phyloP scores from a whole-genome alignment of 768 basidiomycete species.

The Candolleomyces eurysporus region DNA sequence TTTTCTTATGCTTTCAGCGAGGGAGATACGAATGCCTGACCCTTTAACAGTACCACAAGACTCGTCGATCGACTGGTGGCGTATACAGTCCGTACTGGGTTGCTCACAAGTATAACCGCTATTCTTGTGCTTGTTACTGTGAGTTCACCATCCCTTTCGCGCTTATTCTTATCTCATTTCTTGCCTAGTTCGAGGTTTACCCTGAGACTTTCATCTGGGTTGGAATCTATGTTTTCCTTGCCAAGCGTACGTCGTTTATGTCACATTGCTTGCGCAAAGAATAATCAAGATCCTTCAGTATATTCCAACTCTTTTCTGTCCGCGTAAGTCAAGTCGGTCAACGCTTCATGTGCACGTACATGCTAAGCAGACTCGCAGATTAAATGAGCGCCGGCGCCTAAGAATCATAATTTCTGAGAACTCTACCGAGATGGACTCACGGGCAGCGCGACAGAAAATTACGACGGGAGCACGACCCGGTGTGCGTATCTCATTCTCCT shows the following conservation, averaged over 20 bases:
- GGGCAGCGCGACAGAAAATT: neutral
- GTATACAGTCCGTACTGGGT: constrained; percentile 29
- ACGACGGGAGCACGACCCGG: neutral
- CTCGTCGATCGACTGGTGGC: constrained; percentile 26
- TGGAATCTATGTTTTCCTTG: constrained; percentile 27
- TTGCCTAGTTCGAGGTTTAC: constrained; percentile 17
- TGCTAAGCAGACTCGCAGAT: constrained; percentile 4
- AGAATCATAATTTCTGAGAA: constrained; percentile 10
- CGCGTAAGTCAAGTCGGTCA: constrained; percentile 13
- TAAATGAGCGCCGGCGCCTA: constrained; percentile 20
- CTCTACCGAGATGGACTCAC: neutral
- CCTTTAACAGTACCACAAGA: constrained; percentile 15
- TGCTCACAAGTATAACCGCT: constrained; percentile 21
- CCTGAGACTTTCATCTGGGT: constrained; percentile 27
- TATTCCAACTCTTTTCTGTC: constrained; percentile 27
- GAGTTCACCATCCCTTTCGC: constrained; percentile 2
- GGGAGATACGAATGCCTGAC: neutral
- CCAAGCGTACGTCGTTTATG: constrained; percentile 22
- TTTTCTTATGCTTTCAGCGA: neutral
- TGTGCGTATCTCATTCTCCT: neutral
- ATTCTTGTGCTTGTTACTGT: constrained; percentile 20
- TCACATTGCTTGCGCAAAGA: neutral
- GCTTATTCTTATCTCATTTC: too few relatives aligned
- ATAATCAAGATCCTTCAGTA: constrained; percentile 12
- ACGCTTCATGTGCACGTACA: neutral